phyloP scores from a whole-genome alignment of 306 rosid genomes.

The Lathyrus oleraceus region DNA sequence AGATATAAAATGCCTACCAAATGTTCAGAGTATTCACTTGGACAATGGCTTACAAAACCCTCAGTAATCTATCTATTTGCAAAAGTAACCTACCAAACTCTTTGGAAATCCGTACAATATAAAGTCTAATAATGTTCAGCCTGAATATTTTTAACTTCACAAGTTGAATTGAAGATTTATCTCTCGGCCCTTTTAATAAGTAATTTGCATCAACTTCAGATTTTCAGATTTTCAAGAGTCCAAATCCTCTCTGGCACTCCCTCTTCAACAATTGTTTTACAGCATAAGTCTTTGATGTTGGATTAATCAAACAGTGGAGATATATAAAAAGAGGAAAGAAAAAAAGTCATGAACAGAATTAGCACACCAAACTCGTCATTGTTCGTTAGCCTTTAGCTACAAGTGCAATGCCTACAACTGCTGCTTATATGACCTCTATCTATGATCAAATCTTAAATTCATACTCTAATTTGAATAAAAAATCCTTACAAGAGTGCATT shows the following conservation, averaged over 20 bases:
- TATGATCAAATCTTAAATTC: background rate
- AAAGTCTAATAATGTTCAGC: background rate
- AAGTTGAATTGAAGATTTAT: constrained; percentile 17
- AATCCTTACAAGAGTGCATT: background rate
- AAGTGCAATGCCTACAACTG: background rate
- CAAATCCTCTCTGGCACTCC: background rate
- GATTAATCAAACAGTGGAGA: background rate
- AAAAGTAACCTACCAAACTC: background rate
- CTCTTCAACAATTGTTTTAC: background rate
- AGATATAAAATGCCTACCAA: background rate
- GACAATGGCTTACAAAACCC: constrained; percentile 1
- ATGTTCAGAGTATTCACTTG: background rate
- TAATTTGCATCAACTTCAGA: background rate
- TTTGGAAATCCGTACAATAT: background rate
- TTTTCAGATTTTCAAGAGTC: background rate
- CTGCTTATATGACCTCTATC: background rate
- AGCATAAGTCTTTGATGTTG: background rate
- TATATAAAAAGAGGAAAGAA: background rate
- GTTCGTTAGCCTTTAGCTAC: background rate
- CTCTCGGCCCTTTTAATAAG: background rate
- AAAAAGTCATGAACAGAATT: background rate
- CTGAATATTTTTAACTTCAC: background rate
- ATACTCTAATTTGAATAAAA: background rate
- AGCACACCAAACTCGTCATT: background rate
- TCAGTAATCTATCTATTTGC: background rate